phyloP scores from a whole-genome alignment of 2,329 filamentous ascomycete species.

The Phyllosticta paracitricarpa region DNA sequence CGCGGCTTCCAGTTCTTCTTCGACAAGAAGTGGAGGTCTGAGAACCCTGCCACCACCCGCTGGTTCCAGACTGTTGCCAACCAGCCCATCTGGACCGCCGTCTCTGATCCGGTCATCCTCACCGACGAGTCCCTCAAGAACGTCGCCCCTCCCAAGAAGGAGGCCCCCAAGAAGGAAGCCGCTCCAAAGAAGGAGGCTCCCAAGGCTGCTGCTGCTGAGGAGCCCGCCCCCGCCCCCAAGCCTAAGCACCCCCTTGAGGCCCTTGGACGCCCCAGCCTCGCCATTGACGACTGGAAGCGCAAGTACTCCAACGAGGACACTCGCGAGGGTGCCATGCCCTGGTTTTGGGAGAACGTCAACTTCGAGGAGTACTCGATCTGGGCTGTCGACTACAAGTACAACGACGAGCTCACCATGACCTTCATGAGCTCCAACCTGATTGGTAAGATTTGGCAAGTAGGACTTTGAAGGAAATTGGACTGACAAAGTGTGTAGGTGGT shows the following conservation, averaged over 20 bases:
- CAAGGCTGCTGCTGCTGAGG: conserved; percentile 51
- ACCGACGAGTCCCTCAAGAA: conserved; percentile 73
- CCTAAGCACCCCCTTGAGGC: conserved; percentile 91
- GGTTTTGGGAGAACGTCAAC: conserved; percentile 97
- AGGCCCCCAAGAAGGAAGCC: conserved; percentile 57
- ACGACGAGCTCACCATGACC: conserved; percentile 88
- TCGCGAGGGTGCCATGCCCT: conserved; percentile 71
- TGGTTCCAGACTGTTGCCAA: conserved; percentile 94
- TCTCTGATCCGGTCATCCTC: conserved; percentile 65
- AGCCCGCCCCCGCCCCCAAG: conserved; percentile 61
- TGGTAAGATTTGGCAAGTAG: conserved; percentile 36
- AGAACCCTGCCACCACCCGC: conserved; percentile 77
- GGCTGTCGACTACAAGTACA: conserved; percentile 97
- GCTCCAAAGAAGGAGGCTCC: conserved; percentile 48
- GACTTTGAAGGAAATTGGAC: neutral
- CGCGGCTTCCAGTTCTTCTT: conserved; percentile 92
- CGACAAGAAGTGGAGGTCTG: conserved; percentile 75
- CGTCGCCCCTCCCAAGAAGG: conserved; percentile 61
- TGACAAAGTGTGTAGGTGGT: conserved; percentile 46
- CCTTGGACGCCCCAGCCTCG: conserved; percentile 68
- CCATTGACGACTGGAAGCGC: conserved; percentile 97
- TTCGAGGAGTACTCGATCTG: conserved; percentile 94
- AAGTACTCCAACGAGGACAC: conserved; percentile 96
- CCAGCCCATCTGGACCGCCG: conserved; percentile 80
- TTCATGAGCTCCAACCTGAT: conserved; percentile 99